phyloP scores from a whole-genome alignment of 1,139 yeast genomes.

The Scheffersomyces illinoinensis region DNA sequence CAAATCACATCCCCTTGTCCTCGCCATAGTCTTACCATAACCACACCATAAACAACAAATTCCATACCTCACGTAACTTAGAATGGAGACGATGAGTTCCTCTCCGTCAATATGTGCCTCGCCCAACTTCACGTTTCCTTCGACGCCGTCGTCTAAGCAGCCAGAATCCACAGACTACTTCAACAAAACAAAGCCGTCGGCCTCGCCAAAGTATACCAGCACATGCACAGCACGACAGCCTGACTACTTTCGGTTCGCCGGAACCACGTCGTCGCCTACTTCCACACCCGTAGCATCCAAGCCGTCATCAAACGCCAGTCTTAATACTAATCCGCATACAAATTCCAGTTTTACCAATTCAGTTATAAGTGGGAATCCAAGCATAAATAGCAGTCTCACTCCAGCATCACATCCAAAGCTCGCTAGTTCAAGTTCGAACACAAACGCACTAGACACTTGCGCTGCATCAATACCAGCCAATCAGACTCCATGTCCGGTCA shows the following conservation, averaged over 20 bases:
- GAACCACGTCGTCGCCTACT: background rate
- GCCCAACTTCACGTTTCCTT: conserved; percentile 16
- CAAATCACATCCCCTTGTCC: no score
- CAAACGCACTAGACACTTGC: background rate
- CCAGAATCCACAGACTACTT: conserved; percentile 18
- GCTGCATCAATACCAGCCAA: background rate
- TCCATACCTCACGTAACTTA: background rate
- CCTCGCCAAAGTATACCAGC: background rate
- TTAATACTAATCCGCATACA: background rate
- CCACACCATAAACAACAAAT: background rate
- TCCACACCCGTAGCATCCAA: background rate
- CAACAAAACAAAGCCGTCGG: conserved; percentile 2
- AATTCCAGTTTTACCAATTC: background rate
- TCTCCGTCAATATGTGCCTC: conserved; percentile 15
- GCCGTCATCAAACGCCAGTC: background rate
- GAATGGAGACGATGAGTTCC: conserved; percentile 8
- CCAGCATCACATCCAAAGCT: no score
- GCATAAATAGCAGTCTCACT: no score
- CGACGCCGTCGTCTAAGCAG: conserved; percentile 6
- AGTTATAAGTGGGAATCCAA: background rate
- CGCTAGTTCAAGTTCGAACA: no score
- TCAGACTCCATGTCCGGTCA: background rate
- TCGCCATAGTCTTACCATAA: no score
- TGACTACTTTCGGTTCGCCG: background rate
- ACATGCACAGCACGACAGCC: background rate